Evolutionary conservation across 2,329 filamentous ascomycete species (phyloP), one percentile per base, ranked within the genome.

Genomic region (Trichoderma semiorbis): DNA sequence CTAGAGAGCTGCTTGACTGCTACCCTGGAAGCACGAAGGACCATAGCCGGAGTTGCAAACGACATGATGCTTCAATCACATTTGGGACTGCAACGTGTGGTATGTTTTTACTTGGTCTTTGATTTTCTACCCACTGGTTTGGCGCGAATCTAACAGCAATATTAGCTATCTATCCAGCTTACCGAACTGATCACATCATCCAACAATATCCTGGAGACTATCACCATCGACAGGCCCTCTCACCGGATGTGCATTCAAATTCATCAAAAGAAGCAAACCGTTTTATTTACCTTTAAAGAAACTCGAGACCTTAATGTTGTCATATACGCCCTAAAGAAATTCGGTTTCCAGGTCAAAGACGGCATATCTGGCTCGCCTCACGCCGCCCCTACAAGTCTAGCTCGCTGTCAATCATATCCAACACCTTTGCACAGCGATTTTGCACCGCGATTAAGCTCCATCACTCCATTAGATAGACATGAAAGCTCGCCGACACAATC

Each of bases 231-330:
- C 18, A 75, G 73, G 34, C 47, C 70, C 14, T 64, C 72, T 3
- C 70, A 73, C 6, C 67, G 74, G 47, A 68, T 83, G 7, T 74
- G 74, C 26, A 68, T 83, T 18, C 73, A 70, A 8, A 72, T 80
- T 5, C 75, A 76, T 4, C 70, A 74, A 5, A 76, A 77, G n/a
- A 63, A 71, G 2, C 77, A 79, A 36, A 74, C 74, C 5, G 65
- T 81, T 12, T 55, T 76, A 5, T 75, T 73, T 11, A 74, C 76
- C 24, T 81, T 83, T 55, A 75, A 77, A 10, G 75, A 79, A 10
- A 73, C 65, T 5, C 75, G 80, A 67, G 80, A 83, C 62, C 81
- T 82, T 43, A 76, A 72, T 28, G 68, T 82, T 18, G 72, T 78
- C 2, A 74, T 79, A 5, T 81, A 76, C 60, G 76, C 80, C 65